Evolutionary conservation across 805 yeast genomes (phyloP), one percentile per base, ranked within the genome.

Genomic region (Yarrowia sp.): DNA sequence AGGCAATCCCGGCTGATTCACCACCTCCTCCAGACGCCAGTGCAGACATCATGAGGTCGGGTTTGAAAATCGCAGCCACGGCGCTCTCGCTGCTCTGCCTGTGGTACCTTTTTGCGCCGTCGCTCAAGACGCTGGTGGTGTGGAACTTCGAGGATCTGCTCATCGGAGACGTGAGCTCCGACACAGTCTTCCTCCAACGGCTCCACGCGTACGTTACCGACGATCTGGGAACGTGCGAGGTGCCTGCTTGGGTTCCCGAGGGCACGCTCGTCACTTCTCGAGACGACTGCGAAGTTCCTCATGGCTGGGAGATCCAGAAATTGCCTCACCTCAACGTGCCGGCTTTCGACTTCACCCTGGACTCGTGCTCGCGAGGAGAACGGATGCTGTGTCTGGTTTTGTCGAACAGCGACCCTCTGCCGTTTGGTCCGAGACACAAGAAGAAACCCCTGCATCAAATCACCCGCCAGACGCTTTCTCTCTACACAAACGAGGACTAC

Each of bases 401-500:
- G 12, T 33, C 58, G 9, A 51, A 51, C 42, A 51, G 42, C 14
- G 24, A 51, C 1, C 27, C 42, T 22, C 42, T 21, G 2, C 58
- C 58, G 13, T 47, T 47, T 21, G 55, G 55, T 2, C 6, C 29
- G 2, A 5, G 55, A 14, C 38, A 47, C 29, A 51, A 10, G 16
- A 33, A 51, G 22, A 24, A 35, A 13, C 42, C 58, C 2, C n/a
- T 51, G 32, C 25, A 51, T 16, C 58, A 51, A 24, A 22, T 51
- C 13, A 51, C 58, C 5, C 42, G 58, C 4, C 58, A 51, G 58
- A 51, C 58, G 8, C 42, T 51, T 10, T 51, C 58, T 16, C 32
- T 51, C 12, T 51, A 35, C 25, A 51, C 58, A 2, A 51, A 51
- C 24, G 58, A 51, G 24, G 58, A 51, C 42, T 33, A 33, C 42